These are phyloP conservation scores for Teratosphaeria gauchensis DNA, from an alignment of 2,329 filamentous ascomycete species.

Conservation along the genomic window DNA sequence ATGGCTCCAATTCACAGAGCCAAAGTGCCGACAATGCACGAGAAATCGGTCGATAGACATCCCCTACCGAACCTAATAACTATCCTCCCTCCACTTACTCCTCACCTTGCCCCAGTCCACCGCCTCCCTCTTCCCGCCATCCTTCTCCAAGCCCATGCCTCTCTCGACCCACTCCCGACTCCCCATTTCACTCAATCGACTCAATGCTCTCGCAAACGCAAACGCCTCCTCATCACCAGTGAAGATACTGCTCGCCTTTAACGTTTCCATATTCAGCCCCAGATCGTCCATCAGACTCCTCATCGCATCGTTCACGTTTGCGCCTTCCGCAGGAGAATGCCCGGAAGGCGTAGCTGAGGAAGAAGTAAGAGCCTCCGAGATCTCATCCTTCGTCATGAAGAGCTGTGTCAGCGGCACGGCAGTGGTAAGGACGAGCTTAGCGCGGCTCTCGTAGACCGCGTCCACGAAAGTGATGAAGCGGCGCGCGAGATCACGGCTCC, in stretches of 20 bases:
- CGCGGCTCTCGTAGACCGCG: slow-evolving; percentile 82
- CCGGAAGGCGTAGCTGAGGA: slow-evolving; percentile 17
- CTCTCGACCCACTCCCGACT: slow-evolving; percentile 90
- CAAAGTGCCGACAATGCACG: not conserved
- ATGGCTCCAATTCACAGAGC: too few relatives aligned
- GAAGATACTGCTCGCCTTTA: slow-evolving; percentile 82
- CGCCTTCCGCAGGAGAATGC: slow-evolving; percentile 24
- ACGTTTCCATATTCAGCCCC: slow-evolving; percentile 69
- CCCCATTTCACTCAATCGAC: slow-evolving; percentile 81
- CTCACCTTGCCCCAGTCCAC: slow-evolving; percentile 5
- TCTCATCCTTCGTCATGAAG: slow-evolving; percentile 45
- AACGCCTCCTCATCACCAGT: slow-evolving; percentile 93
- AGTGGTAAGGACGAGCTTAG: slow-evolving; percentile 90
- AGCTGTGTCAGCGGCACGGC: slow-evolving; percentile 76
- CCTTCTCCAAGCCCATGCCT: slow-evolving; percentile 53
- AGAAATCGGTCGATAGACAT: not conserved
- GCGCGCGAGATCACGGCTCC: slow-evolving; percentile 75
- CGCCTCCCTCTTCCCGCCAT: slow-evolving; percentile 55
- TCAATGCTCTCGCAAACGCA: slow-evolving; percentile 83
- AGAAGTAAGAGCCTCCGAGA: slow-evolving; percentile 36
- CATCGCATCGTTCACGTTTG: slow-evolving; percentile 56
- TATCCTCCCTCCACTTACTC: slow-evolving; percentile 3
- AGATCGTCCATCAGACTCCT: slow-evolving; percentile 78
- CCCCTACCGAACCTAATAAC: not conserved
- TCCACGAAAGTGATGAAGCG: slow-evolving; percentile 98